phyloP scores from a whole-genome alignment of 2,329 filamentous ascomycete species.

The Penicillium italicum region DNA sequence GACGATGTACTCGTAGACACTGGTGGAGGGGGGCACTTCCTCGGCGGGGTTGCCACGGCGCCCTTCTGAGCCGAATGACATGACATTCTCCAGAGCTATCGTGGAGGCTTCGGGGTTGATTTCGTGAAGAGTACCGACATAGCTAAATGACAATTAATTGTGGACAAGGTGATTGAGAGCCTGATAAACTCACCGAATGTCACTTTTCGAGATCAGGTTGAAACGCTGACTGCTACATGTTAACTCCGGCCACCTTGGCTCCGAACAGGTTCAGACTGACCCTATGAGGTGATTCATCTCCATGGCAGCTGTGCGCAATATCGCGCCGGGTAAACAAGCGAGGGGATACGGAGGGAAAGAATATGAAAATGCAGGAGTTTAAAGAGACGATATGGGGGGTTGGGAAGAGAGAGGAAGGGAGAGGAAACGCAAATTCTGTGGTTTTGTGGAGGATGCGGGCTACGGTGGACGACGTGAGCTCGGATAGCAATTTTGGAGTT shows the following conservation, averaged over 20 bases:
- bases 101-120: constrained; percentile 98
- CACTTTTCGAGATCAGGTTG: constrained; percentile 94
- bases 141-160: constrained; percentile 56
- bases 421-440: constrained; percentile 28
- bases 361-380: constrained; percentile 19
- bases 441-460: constrained; percentile 32
- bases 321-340: constrained; percentile 27
- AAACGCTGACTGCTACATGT: constrained; percentile 70
- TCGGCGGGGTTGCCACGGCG: constrained; percentile 73
- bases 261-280: constrained; percentile 36
- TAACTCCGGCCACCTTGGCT: constrained; percentile 35
- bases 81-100: constrained; percentile 94
- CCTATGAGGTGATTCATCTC: constrained; percentile 52
- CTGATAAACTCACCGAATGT: constrained; percentile 72
- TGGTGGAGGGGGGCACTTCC: constrained; percentile 78
- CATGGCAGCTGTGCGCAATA: constrained; percentile 36
- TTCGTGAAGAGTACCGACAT: constrained; percentile 91
- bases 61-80: constrained; percentile 90
- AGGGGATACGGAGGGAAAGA: constrained; percentile 21
- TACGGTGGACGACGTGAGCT: constrained; percentile 36
- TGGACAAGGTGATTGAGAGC: constrained; percentile 15
- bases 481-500: constrained; percentile 26
- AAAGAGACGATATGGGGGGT: constrained; percentile 3
- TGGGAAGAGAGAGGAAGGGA: constrained; percentile 24
- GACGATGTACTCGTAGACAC: constrained; percentile 97